Conservation (phyloP, 768 basidiomycete genomes). For the Lactarius sanguifluus region DNA sequence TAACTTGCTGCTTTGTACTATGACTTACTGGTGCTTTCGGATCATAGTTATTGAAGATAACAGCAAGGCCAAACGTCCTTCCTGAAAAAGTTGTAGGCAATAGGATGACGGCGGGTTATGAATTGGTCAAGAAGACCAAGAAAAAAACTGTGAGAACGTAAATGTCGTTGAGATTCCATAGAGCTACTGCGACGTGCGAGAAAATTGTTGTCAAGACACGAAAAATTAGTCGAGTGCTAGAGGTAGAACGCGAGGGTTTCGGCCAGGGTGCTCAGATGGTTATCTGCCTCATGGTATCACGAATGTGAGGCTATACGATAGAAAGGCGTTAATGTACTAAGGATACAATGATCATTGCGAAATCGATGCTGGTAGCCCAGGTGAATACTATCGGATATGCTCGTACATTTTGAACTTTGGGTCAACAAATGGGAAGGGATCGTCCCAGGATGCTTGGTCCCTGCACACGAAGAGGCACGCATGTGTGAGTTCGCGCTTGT, state of each 20-base stretch:
- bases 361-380: neutral
- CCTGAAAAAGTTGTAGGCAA: too few relatives aligned
- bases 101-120: too few relatives aligned
- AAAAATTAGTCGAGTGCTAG: neutral
- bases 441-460: constrained; percentile 30
- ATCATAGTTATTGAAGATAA: too few relatives aligned
- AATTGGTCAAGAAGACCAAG: too few relatives aligned
- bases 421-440: constrained; percentile 30
- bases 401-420: constrained; percentile 30
- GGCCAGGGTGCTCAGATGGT: neutral
- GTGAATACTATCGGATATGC: constrained; percentile 25
- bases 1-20: too few relatives aligned
- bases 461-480: constrained; percentile 35
- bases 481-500: neutral
- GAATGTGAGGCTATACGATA: neutral
- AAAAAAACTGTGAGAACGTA: too few relatives aligned
- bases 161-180: too few relatives aligned
- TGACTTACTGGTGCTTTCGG: too few relatives aligned
- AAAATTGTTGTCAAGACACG: neutral
- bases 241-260: neutral
- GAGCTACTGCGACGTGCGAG: too few relatives aligned
- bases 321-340: neutral
- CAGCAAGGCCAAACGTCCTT: too few relatives aligned
- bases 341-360: neutral
- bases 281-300: constrained; percentile 4